These are phyloP conservation scores for Kwoniella botswanensis DNA, from an alignment of 768 basidiomycete genomes.

Conservation along the genomic window DNA sequence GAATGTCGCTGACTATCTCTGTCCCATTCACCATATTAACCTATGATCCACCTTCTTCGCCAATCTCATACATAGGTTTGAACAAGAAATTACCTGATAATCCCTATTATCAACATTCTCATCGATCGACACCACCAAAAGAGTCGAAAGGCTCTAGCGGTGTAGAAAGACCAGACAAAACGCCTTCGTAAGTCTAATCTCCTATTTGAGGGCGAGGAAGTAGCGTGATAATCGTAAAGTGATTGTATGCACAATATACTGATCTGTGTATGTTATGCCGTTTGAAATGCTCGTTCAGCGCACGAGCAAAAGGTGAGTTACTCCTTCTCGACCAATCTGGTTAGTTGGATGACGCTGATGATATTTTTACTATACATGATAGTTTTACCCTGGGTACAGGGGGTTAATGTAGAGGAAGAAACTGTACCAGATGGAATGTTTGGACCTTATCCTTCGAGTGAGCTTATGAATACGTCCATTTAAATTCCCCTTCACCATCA, in stretches of 20 bases:
- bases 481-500: background rate
- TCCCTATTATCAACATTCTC: constrained; percentile 4
- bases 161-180: constrained; percentile 30
- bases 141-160: constrained; percentile 17
- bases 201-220: constrained; percentile 9
- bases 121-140: constrained; percentile 22
- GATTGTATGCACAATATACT: constrained; percentile 7
- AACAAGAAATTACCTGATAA: constrained; percentile 20
- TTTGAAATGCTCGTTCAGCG: background rate
- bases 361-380: background rate
- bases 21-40: constrained; percentile 39
- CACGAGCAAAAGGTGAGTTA: constrained; percentile 37
- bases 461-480: constrained; percentile 10
- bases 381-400: constrained; percentile 54
- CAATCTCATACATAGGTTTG: constrained; percentile 26
- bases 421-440: constrained; percentile 49
- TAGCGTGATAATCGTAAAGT: background rate
- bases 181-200: constrained; percentile 40
- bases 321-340: background rate
- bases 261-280: constrained; percentile 1
- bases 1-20: constrained; percentile 47
- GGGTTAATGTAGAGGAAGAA: constrained; percentile 30
- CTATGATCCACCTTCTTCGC: constrained; percentile 46
- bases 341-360: constrained; percentile 25
- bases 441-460: constrained; percentile 50